A percentile compares a stretch with the other conserved stretches of the same genome.
These are phyloP conservation scores for Yarrowia sp. DNA, from an alignment of 805 yeast species.

Conservation along the genomic window DNA sequence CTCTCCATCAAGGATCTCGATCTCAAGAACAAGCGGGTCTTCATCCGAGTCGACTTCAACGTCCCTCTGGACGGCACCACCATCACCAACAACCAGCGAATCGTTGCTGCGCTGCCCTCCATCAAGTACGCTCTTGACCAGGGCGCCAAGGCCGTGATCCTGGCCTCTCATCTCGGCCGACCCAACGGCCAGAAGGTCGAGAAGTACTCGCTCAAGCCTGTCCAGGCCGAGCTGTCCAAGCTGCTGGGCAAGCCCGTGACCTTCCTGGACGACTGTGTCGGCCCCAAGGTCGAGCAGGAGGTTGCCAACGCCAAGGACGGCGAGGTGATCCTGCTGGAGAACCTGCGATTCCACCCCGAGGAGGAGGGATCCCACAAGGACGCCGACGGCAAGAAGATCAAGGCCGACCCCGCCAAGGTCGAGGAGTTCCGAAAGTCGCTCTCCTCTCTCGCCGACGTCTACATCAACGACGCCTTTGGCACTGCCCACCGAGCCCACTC, in stretches of 20 bases:
- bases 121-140: slow-evolving; percentile 91
- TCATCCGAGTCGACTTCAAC: slow-evolving; percentile 81
- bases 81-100: slow-evolving; percentile 99
- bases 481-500: slow-evolving; percentile 99
- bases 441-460: slow-evolving; percentile 92
- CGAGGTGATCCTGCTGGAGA: slow-evolving; percentile 86
- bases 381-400: slow-evolving; percentile 82
- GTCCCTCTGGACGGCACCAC: slow-evolving; percentile 80
- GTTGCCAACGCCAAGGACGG: slow-evolving; percentile 74
- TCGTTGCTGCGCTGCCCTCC: slow-evolving; percentile 98
- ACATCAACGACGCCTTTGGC: slow-evolving; percentile 97
- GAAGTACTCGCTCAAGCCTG: slow-evolving; percentile 91
- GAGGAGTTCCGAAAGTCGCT: slow-evolving; percentile 83
- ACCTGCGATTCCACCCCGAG: slow-evolving; percentile 97
- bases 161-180: slow-evolving; percentile 98
- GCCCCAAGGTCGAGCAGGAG: slow-evolving; percentile 79
- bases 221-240: slow-evolving; percentile 80
- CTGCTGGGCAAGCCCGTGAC: slow-evolving; percentile 71
- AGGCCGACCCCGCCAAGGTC: slow-evolving; percentile 85
- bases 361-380: slow-evolving; percentile 87
- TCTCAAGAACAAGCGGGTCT: slow-evolving; percentile 88
- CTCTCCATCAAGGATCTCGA: slow-evolving; percentile 88
- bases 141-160: slow-evolving; percentile 82
- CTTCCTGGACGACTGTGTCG: slow-evolving; percentile 90
- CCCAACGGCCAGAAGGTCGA: slow-evolving; percentile 90